Evolutionary conservation across 176 grass and related monocot genomes (phyloP), one percentile per base, ranked within the genome.

Genomic region (Elymus sibiricus): DNA sequence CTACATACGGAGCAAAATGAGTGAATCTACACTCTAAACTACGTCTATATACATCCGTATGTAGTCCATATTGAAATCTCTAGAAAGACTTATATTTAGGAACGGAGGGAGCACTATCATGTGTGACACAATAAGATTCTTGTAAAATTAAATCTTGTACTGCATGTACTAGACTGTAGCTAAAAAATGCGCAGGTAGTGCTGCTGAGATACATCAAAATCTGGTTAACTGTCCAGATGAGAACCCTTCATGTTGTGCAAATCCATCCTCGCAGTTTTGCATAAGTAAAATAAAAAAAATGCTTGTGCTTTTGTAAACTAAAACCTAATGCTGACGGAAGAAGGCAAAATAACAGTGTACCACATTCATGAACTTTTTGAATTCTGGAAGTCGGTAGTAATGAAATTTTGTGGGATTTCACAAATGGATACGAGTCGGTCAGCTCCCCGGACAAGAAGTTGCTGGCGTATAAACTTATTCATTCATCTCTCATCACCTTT

Each of bases 131-230:
- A 38, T 15, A 39, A 62, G 59, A 83, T 77, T 17, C 76, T 70
- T 78, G 80, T 11, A 15, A 44, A 47, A 83, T 5, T 53, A 76
- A 76, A 81, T 69, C 21, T 70, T 70, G 78, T 93, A 61, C 16
- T 66, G 2, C 51, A 21, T 55, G 51, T 21, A 21, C 17, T 81
- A 85, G 21, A 37, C n/a, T 72, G 22, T 72, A 49, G 42, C 24
- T 70, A 66, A 39, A 64, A 64, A 11, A 71, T n/a, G 81, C 11
- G 58, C 24, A 15, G 12, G 17, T 27, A n/a, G 2, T 79, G 60
- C 60, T 31, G 10, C 15, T 12, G 53, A 53, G 76, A n/a, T n/a
- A n/a, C n/a, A n/a, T n/a, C n/a, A n/a, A n/a, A n/a, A n/a, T 71
- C 70, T 69, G n/a, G n/a, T 15, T 35, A 28, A 69, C 37, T 70